These are phyloP conservation scores for Achlya hypogyna DNA, from an alignment of 352 stramenopile genomes.

Conservation along the genomic window DNA sequence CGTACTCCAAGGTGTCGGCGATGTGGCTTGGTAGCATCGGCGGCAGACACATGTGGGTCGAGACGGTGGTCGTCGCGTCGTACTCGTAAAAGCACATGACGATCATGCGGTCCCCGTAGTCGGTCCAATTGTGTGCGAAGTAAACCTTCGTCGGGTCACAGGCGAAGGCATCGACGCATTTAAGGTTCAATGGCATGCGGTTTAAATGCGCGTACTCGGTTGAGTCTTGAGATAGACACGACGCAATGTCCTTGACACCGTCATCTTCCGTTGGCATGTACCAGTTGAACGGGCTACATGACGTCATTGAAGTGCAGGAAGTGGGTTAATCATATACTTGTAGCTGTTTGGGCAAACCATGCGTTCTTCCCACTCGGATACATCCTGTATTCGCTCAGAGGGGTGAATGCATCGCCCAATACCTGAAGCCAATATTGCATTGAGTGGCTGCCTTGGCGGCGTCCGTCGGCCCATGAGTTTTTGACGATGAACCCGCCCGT, in stretches of 20 bases:
- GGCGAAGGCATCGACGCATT: constrained; percentile 41
- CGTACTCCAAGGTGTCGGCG: constrained; percentile 35
- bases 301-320: neutral
- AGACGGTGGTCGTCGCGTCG: constrained; percentile 31
- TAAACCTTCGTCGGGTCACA: constrained; percentile 26
- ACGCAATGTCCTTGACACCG: constrained; percentile 27
- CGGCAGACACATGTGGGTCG: constrained; percentile 46
- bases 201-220: constrained; percentile 47
- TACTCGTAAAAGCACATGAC: constrained; percentile 68
- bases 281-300: constrained; percentile 14
- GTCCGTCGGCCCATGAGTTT: constrained; percentile 67
- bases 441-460: constrained; percentile 54
- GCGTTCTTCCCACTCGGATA: constrained; percentile 58
- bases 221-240: constrained; percentile 45
- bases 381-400: constrained; percentile 22
- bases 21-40: constrained; percentile 50
- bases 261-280: constrained; percentile 12
- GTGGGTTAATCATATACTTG: constrained; percentile 19
- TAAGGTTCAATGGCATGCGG: constrained; percentile 48
- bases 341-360: constrained; percentile 65
- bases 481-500: constrained; percentile 65
- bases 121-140: constrained; percentile 51
- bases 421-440: constrained; percentile 56
- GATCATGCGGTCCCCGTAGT: constrained; percentile 54
- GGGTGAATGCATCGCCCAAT: neutral